Base-by-base conservation (phyloP, 2,329 filamentous ascomycete genomes). In the Neopestalotiopsis sp. region DNA sequence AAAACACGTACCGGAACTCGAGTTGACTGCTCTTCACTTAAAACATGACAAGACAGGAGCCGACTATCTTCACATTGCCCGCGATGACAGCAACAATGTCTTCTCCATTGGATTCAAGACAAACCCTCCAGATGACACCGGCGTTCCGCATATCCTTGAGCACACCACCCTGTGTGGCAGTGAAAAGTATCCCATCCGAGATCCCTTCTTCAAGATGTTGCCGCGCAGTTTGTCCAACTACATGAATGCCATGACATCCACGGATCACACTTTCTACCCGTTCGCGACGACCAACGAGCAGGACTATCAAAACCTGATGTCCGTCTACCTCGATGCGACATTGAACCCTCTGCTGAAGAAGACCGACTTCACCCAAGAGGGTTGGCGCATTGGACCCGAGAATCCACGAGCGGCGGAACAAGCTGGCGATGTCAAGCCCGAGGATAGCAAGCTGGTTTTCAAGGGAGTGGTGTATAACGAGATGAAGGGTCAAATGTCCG, bases 171-270 rank as follows among this genome's bases (percentile, higher is more conserved):
- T 99, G 58, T 99, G 96, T 78, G 96, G 96, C 28, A 98, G 95
- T 78, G 87, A 97, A 79, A 97, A 97, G 91, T 97, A 95, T 79
- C 96, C 96, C n/a, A 95, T 99, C 69, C 94, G 96, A 71, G 96
- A 99, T 77, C 96, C 96, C 0, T 99, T 99, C 86, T 99, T 99
- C 87, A 99, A 98, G 88, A 99, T 99, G 96, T 88, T 99, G 32
- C 96, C 96, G 28, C 91, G 96, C 74, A 98, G 96, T 5, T 87
- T 99, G n/a, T 98, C 96, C 72, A 99, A 98, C 82, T 99, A 98
- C 79, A 99, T 99, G 96, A 99, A 99, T 80, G 96, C 96, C 70
- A 97, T 98, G 79, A 99, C 96, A 57, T 94, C 95, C 32, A 92
- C 94, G 28, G 95, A 98, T 77, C 95, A 99, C 80, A 99, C 96